phyloP scores from a whole-genome alignment of 805 yeast genomes.

The Metschnikowia reukaufii region DNA sequence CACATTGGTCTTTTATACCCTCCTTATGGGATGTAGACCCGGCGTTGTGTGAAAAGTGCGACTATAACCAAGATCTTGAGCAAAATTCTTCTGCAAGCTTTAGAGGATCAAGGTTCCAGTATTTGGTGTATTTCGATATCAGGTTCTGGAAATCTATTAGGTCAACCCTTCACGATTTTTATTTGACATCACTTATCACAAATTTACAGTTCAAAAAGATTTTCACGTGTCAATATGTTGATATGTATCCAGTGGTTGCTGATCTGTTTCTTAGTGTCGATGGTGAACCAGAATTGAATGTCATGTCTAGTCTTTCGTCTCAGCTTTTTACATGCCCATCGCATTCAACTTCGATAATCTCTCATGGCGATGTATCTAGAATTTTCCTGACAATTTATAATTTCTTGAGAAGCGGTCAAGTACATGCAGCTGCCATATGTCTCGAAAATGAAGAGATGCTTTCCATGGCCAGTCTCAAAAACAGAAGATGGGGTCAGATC shows the following conservation, averaged over 20 bases:
- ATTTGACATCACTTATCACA: constrained; percentile 62
- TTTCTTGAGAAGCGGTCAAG: constrained; percentile 55
- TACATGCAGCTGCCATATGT: constrained; percentile 23
- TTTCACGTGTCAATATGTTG: constrained; percentile 79
- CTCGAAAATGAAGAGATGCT: constrained; percentile 36
- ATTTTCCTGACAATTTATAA: constrained; percentile 64
- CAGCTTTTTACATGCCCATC: constrained; percentile 91
- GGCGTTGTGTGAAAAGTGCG: constrained; percentile 46
- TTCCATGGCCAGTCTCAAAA: constrained; percentile 53
- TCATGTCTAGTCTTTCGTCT: constrained; percentile 70
- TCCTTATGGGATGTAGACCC: constrained; percentile 48
- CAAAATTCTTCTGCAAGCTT: constrained; percentile 27
- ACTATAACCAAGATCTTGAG: constrained; percentile 37
- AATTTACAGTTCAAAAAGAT: constrained; percentile 54
- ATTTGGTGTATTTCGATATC: constrained; percentile 62
- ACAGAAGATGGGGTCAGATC: constrained; percentile 74
- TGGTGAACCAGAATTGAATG: constrained; percentile 83
- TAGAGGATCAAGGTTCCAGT: constrained; percentile 58
- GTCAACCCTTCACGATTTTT: constrained; percentile 57
- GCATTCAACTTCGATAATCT: constrained; percentile 60
- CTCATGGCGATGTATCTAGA: constrained; percentile 63
- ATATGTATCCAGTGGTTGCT: constrained; percentile 72
- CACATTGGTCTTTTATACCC: constrained; percentile 42
- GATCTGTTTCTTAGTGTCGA: constrained; percentile 72
- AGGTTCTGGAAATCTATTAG: constrained; percentile 70